Evolutionary conservation across 2,329 filamentous ascomycete species (phyloP).

Genomic region (Pestalotiopsis sp.): DNA sequence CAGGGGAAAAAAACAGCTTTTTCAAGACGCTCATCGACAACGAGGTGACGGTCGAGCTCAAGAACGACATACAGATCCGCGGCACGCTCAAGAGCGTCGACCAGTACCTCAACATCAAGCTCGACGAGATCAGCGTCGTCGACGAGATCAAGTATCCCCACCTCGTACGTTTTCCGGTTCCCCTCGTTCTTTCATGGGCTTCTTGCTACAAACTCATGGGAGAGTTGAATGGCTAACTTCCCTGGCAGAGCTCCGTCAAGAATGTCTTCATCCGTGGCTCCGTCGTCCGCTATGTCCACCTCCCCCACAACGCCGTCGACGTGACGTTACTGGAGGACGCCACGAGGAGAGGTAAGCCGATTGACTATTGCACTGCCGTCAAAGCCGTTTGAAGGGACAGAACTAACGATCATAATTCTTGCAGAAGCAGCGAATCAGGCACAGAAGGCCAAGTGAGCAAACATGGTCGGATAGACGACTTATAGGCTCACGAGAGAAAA

Average conservation of each 20-base stretch:
- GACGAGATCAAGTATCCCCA: constrained; percentile 96
- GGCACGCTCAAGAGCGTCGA: constrained; percentile 96
- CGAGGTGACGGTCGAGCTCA: constrained; percentile 96
- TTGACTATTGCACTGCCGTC: not conserved
- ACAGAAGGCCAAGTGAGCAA: constrained; percentile 52
- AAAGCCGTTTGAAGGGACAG: not conserved
- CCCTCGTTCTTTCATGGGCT: not conserved
- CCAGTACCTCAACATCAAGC: constrained; percentile 98
- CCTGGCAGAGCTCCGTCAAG: constrained; percentile 70
- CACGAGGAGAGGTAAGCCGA: constrained; percentile 71
- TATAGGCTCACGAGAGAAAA: not conserved
- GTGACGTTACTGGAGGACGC: constrained; percentile 87
- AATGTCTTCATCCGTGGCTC: constrained; percentile 95
- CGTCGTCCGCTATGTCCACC: constrained; percentile 88
- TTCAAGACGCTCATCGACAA: constrained; percentile 99
- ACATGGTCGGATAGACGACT: not conserved
- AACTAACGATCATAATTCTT: not conserved
- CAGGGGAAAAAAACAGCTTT: constrained; percentile 61
- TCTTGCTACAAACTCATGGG: not conserved
- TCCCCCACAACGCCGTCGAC: constrained; percentile 81
- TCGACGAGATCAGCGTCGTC: constrained; percentile 90
- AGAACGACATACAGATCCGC: constrained; percentile 97
- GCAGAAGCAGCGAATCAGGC: constrained; percentile 59
- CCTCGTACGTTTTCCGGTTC: constrained; percentile 54
- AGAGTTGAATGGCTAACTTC: not conserved